Conservation (phyloP, 352 stramenopile species). For the Globisporangium nunn region DNA sequence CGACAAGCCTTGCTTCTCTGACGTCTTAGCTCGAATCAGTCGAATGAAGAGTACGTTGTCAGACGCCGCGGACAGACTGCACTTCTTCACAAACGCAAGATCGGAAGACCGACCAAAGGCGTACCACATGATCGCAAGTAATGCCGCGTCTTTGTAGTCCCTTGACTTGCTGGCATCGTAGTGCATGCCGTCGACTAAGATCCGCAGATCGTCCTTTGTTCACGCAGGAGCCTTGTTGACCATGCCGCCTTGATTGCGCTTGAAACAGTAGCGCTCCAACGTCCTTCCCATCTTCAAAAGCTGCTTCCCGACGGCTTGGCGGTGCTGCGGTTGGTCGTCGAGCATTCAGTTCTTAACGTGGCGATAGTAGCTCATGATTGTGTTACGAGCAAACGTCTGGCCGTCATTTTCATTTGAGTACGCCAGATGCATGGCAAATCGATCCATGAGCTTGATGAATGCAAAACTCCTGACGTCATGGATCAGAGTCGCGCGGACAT, state of each 20-base stretch:
- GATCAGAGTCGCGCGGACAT: neutral
- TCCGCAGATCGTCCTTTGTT: constrained; percentile 17
- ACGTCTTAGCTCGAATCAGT: constrained; percentile 23
- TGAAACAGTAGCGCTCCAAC: constrained; percentile 8
- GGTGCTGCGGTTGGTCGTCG: constrained; percentile 1
- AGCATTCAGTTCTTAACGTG: constrained; percentile 1
- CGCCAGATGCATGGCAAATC: constrained; percentile 1
- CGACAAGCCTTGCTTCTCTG: constrained; percentile 20
- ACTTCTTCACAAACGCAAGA: constrained; percentile 18
- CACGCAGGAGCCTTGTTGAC: constrained; percentile 27
- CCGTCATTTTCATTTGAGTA: neutral
- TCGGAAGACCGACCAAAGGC: constrained; percentile 25
- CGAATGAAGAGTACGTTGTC: constrained; percentile 16
- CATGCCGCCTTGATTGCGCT: constrained; percentile 11
- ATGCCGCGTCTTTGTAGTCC: constrained; percentile 26
- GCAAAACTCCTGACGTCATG: neutral
- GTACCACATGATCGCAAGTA: constrained; percentile 24
- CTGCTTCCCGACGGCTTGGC: neutral
- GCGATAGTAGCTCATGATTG: neutral
- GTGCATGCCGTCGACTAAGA: constrained; percentile 6
- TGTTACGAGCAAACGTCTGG: neutral
- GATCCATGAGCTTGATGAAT: neutral
- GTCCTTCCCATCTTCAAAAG: neutral
- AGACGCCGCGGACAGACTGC: constrained; percentile 15
- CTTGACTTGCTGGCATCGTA: constrained; percentile 12